Evolutionary conservation across 495 filamentous ascomycete genomes (phyloP), one percentile per base, ranked within the genome.

Genomic region (Neurospora sp.): DNA sequence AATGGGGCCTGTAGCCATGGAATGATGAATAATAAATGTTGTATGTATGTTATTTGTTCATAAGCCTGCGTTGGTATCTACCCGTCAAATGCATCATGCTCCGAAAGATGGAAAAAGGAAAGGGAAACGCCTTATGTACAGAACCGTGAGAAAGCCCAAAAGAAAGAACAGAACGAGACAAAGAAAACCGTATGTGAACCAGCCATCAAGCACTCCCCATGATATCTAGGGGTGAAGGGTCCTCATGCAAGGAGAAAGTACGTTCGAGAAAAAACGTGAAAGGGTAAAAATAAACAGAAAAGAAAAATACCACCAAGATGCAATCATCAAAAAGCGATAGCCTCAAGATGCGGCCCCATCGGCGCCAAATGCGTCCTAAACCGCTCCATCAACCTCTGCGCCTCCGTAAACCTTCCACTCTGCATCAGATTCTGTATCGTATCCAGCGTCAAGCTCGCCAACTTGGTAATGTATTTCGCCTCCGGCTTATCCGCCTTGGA

Each of bases 361-460:
- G 54, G 41, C 72, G 62, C 41, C 14, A 76, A 69, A 46, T 77
- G 71, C n/a, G 39, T 31, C 20, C 59, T 40, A 1, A 79, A 20
- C 5, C 75, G 59, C n/a, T 74, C 70, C 40, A 77, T 62, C 7
- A 80, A 39, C 20, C 69, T 42, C 42, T 75, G 70, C 1, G 79
- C 79, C 38, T 77, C 71, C 12, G 70, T 20, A 5, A 66, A 38
- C 41, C 75, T n/a, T 62, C 78, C 75, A 10, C 48, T 39, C 12
- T 72, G 38, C 37, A 73, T 70, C 27, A 82, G 73, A 48, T 80
- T 75, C 66, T 75, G 73, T 12, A 77, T 75, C 0, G 79, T 77
- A 71, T 82, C 80, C 35, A 81, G 31, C 18, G 73, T 74, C 37
- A 82, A 40, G 2, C 62, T 70, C 37, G 40, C 73, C 12, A 81